A percentile compares a stretch with the other conserved stretches of the same genome.
Evolutionary conservation across 2,329 filamentous ascomycete genomes (phyloP).

Genomic region (Trichophyton simii): DNA sequence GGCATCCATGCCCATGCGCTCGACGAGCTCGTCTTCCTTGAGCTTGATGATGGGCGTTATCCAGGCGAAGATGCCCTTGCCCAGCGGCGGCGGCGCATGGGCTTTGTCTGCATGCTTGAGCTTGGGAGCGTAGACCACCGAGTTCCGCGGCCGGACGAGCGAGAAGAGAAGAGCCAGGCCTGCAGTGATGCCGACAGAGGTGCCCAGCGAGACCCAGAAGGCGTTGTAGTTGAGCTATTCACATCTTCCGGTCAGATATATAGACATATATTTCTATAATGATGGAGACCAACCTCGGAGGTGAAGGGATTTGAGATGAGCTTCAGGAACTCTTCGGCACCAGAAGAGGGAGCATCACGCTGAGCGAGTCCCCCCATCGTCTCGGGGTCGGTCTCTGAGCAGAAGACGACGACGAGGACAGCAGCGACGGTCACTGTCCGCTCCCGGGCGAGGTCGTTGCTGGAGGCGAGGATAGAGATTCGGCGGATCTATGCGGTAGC

Average conservation of each 20-base stretch:
- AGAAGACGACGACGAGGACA: background rate
- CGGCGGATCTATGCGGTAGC: too few relatives aligned
- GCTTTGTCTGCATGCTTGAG: slow-evolving; percentile 83
- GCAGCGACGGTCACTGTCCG: background rate
- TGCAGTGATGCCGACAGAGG: slow-evolving; percentile 62
- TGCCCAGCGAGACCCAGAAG: slow-evolving; percentile 65
- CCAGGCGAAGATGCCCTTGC: slow-evolving; percentile 83
- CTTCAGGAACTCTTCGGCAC: slow-evolving; percentile 29
- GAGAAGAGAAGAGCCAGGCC: slow-evolving; percentile 73
- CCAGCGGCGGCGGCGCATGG: slow-evolving; percentile 75
- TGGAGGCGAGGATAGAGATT: too few relatives aligned
- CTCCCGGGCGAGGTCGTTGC: too few relatives aligned
- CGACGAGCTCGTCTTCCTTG: slow-evolving; percentile 62
- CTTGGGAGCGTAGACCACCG: slow-evolving; percentile 85
- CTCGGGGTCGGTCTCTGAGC: background rate
- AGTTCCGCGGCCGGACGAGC: slow-evolving; percentile 78
- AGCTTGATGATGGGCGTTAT: slow-evolving; percentile 63
- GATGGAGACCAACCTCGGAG: slow-evolving; percentile 25
- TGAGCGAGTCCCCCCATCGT: background rate
- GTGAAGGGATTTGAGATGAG: slow-evolving; percentile 36
- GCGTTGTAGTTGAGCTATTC: slow-evolving; percentile 48
- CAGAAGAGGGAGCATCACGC: background rate
- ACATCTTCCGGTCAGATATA: too few relatives aligned
- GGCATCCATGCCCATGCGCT: slow-evolving; percentile 82
- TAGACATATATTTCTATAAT: too few relatives aligned